A percentile compares a stretch with the other conserved stretches of the same genome.
These are phyloP conservation scores for Camillea tinctor DNA, from an alignment of 2,329 filamentous ascomycete species.

Conservation along the genomic window DNA sequence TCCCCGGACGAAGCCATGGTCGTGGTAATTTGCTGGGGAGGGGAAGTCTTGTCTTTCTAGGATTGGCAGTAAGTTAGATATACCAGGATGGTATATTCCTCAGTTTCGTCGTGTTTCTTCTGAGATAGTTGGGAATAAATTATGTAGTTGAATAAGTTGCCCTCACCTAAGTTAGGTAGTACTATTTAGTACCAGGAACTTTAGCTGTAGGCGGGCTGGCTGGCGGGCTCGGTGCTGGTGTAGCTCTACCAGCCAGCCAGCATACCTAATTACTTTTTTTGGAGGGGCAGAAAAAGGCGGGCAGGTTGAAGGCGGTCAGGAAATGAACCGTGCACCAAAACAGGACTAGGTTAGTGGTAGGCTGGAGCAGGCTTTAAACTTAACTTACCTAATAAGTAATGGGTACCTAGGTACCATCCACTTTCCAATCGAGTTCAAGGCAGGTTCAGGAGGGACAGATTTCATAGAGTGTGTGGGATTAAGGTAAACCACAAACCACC, in stretches of 20 bases:
- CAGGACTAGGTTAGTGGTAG: too few relatives aligned
- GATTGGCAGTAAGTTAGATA: too few relatives aligned
- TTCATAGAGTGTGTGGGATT: slow-evolving; percentile 14
- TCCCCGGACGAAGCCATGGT: not conserved
- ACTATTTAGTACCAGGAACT: too few relatives aligned
- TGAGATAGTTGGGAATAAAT: not conserved
- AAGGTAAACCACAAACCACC: not conserved
- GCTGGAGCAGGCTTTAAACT: too few relatives aligned
- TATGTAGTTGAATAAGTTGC: not conserved
- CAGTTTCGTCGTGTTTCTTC: too few relatives aligned
- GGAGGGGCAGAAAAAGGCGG: not conserved
- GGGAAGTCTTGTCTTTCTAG: not conserved
- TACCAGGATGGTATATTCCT: too few relatives aligned
- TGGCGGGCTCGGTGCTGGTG: too few relatives aligned
- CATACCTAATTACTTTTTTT: not conserved
- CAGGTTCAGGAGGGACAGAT: slow-evolving; percentile 32
- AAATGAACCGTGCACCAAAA: not conserved
- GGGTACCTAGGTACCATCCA: not conserved
- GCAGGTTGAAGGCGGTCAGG: not conserved
- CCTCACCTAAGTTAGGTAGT: not conserved
- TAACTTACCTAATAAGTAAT: too few relatives aligned
- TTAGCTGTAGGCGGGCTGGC: too few relatives aligned
- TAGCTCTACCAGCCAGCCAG: too few relatives aligned
- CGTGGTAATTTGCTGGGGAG: not conserved
- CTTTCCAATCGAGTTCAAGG: slow-evolving; percentile 6